phyloP scores from a whole-genome alignment of 805 yeast species.

The Teunomyces cretensis region DNA sequence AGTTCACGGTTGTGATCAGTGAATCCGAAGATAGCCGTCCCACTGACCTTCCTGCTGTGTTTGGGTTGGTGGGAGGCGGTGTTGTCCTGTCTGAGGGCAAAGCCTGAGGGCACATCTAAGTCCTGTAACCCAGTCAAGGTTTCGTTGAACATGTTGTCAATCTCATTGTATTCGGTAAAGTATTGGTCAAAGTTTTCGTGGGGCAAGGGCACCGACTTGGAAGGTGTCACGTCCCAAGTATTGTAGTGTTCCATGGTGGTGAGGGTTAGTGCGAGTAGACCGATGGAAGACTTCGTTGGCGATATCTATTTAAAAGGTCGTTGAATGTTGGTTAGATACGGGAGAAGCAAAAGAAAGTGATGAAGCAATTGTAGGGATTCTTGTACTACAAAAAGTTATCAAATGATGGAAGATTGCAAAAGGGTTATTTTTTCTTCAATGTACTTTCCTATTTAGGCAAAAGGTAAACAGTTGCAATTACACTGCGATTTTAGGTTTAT shows the following conservation, averaged over 20 bases:
- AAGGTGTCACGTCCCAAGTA: conserved; percentile 26
- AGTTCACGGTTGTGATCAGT: conserved; percentile 61
- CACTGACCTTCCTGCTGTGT: conserved; percentile 67
- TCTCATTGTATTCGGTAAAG: conserved; percentile 44
- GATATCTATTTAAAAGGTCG: background rate
- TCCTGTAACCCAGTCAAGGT: conserved; percentile 58
- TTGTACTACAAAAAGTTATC: conserved; percentile 2
- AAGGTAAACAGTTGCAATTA: conserved; percentile 21
- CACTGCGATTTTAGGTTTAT: conserved; percentile 1
- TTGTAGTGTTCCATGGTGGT: conserved; percentile 19
- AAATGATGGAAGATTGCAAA: conserved; percentile 3
- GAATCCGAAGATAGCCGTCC: conserved; percentile 80
- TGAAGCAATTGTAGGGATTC: conserved; percentile 1
- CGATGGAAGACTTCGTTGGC: background rate
- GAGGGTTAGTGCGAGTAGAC: background rate
- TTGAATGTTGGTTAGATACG: background rate
- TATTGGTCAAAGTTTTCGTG: conserved; percentile 55
- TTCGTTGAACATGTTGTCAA: conserved; percentile 57
- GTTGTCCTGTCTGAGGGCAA: conserved; percentile 18
- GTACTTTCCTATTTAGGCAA: conserved; percentile 21
- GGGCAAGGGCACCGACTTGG: conserved; percentile 46
- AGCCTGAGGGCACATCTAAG: conserved; percentile 59
- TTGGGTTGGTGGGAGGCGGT: conserved; percentile 14
- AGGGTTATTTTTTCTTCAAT: conserved; percentile 1
- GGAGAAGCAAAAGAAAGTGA: background rate